These are phyloP conservation scores for Phytophthora hybrid DNA, from an alignment of 352 stramenopile genomes.

Conservation along the genomic window DNA sequence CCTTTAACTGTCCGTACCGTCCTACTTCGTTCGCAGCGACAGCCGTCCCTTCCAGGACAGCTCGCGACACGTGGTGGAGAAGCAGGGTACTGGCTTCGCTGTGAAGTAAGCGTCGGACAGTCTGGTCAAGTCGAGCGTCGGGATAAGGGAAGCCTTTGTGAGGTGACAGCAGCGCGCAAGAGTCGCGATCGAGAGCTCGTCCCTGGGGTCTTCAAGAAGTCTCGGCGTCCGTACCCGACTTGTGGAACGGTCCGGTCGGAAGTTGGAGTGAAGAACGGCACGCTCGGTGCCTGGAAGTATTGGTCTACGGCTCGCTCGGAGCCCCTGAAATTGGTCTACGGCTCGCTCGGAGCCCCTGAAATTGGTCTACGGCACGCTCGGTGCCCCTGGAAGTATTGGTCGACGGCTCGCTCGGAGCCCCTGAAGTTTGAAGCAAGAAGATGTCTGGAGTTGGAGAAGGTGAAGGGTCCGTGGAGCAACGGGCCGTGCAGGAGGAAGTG, in stretches of 20 bases:
- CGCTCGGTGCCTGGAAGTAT: neutral
- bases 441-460: neutral
- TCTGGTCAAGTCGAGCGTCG: neutral
- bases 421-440: no score
- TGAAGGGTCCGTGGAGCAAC: neutral
- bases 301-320: neutral
- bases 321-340: neutral
- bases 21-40: neutral
- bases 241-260: neutral
- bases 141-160: neutral
- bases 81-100: neutral
- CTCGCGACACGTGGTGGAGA: constrained; percentile 5
- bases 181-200: neutral
- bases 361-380: no score
- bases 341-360: no score
- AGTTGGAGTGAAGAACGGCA: neutral
- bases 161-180: neutral
- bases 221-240: neutral
- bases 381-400: no score
- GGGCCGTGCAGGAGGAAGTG: neutral
- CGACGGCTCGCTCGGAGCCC: no score
- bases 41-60: neutral
- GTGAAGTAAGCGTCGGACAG: neutral
- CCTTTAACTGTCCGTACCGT: neutral
- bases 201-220: neutral